Evolutionary conservation across 441 rosid species (phyloP), one percentile per base, ranked within the genome.

Genomic region (Adansonia rubrostipa): DNA sequence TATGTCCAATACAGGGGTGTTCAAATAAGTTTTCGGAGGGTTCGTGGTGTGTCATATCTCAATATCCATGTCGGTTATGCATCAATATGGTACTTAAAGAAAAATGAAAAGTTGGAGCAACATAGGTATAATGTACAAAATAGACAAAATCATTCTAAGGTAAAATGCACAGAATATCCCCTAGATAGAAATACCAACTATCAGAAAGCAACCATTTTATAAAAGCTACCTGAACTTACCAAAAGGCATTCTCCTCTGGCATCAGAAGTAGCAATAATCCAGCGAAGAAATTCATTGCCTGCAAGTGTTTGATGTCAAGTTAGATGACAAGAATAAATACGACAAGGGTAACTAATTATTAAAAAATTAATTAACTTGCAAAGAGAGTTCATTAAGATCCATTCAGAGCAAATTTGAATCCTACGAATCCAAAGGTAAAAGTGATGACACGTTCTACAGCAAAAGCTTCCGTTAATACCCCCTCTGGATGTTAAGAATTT

Each of bases 261-360:
- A 92, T 92, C 85, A 92, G 66, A 61, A 92, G 92, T 81, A 92
- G 89, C 79, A 92, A 83, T 71, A 90, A 47, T 13, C 96, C 96
- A 84, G 96, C 96, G 83, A 92, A 89, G 85, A 89, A 90, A 81
- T 92, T 92, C 93, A 92, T 92, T 75, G 90, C 93, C 96, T 92
- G 90, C 87, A 85, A 33, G 79, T 67, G 44, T 84, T 84, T 64
- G 54, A 44, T 54, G 54, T 68, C 74, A 80, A 74, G 75, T 71
- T 74, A 69, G 73, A 79, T 44, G 28, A 73, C 60, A 66, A 14
- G 9, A 54, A 56, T 15, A 63, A 76, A 11, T 48, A 7, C 14
- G n/a, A 60, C 22, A 61, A 47, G 14, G 58, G 17, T 51, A 44
- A 71, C 53, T 33, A 45, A 58, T 4, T 33, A 28, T n/a, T 74